Evolutionary conservation across 129 eudicot species (phyloP).

Genomic region (Artemisia tridentata): DNA sequence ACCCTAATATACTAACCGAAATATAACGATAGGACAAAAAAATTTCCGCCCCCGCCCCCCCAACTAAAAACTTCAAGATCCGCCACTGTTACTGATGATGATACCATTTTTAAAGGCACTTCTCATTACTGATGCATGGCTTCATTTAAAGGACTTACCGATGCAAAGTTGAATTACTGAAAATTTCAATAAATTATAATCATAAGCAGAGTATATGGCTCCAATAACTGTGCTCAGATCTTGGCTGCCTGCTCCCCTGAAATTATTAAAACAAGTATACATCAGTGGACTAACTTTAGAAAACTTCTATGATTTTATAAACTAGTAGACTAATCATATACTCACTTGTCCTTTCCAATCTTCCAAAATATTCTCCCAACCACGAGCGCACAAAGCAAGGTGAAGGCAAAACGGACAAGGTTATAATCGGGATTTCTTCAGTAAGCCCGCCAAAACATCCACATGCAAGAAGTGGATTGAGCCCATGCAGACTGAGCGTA

Average conservation of each 20-base stretch:
- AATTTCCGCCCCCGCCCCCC: too few species aligned
- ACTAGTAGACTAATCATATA: not conserved
- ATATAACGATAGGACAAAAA: too few species aligned
- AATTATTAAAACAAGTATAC: conserved; percentile 5
- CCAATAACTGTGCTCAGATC: conserved; percentile 45
- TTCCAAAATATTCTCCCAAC: conserved; percentile 76
- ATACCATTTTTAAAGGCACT: too few species aligned
- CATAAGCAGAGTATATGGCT: too few species aligned
- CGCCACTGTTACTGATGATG: too few species aligned
- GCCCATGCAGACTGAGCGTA: conserved; percentile 63
- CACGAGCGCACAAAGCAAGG: conserved; percentile 54
- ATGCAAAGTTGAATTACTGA: too few species aligned
- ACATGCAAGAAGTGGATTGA: conserved; percentile 60
- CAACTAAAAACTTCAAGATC: too few species aligned
- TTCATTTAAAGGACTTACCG: too few species aligned
- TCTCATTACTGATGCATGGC: too few species aligned
- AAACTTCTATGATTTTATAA: not conserved
- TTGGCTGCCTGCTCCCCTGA: conserved; percentile 42
- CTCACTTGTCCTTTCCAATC: conserved; percentile 56
- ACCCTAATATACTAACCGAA: too few species aligned
- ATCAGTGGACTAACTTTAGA: not conserved
- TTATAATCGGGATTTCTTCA: conserved; percentile 90
- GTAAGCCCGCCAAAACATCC: conserved; percentile 83
- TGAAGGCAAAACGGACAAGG: conserved; percentile 60
- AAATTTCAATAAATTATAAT: too few species aligned